Evolutionary conservation across 306 rosid genomes (phyloP).

Genomic region (Citrullus colocynthis): DNA sequence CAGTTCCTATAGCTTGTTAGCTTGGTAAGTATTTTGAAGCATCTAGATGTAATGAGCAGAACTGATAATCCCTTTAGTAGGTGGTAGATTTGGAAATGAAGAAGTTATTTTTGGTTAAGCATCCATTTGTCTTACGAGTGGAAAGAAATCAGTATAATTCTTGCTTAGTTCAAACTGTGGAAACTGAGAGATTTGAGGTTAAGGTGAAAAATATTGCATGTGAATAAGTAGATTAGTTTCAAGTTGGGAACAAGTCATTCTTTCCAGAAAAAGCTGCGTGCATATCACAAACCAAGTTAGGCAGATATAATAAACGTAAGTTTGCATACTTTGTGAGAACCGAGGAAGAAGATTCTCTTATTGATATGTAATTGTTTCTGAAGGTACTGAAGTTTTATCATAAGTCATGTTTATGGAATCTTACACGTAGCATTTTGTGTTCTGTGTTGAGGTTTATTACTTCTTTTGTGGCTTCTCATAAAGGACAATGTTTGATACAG

Average conservation of each 20-base stretch:
- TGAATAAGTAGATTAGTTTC: not conserved
- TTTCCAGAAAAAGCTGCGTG: not conserved
- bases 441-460: conserved; percentile 33
- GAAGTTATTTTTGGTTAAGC: not conserved
- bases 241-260: not conserved
- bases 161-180: not conserved
- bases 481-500: conserved; percentile 76
- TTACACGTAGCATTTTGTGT: not conserved
- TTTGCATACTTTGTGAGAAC: not conserved
- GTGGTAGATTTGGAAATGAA: not conserved
- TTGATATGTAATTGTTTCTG: not conserved
- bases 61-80: not conserved
- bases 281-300: not conserved
- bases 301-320: not conserved
- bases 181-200: not conserved
- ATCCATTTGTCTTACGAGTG: not conserved
- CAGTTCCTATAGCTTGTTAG: not conserved
- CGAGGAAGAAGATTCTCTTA: not conserved
- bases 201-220: not conserved
- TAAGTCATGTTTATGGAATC: not conserved
- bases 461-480: conserved; percentile 50
- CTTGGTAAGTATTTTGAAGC: not conserved
- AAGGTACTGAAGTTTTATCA: not conserved
- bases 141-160: not conserved
- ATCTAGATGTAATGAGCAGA: not conserved